phyloP scores from a whole-genome alignment of 2,329 filamentous ascomycete genomes.

The Endothia cerciana region DNA sequence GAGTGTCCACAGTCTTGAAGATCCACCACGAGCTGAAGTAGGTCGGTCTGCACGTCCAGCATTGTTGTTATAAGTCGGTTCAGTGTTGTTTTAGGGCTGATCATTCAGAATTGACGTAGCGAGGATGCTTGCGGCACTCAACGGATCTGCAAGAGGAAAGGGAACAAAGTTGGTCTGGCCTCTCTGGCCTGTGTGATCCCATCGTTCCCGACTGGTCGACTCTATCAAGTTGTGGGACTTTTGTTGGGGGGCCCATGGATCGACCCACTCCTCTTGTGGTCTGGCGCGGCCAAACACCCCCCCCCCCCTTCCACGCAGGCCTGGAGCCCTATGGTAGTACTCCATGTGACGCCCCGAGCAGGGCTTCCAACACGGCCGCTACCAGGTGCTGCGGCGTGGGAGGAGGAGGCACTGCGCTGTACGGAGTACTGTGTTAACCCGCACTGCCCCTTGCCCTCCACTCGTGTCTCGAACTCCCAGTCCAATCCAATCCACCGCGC shows the following conservation, averaged over 20 bases:
- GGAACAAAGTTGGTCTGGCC: slow-evolving; percentile 2
- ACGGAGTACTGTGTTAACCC: too few relatives aligned
- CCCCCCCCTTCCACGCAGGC: neutral
- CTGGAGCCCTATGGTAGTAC: neutral
- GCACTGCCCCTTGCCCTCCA: slow-evolving; percentile 9
- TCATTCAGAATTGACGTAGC: slow-evolving; percentile 5
- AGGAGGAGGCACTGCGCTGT: neutral
- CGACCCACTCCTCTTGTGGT: slow-evolving; percentile 2
- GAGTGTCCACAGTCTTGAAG: neutral
- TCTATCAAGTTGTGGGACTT: neutral
- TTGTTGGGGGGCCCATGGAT: slow-evolving; percentile 1
- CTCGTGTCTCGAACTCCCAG: slow-evolving; percentile 6
- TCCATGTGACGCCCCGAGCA: neutral
- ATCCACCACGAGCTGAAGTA: neutral
- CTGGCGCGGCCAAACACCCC: neutral
- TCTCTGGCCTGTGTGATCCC: slow-evolving; percentile 11
- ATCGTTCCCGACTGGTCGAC: slow-evolving; percentile 13
- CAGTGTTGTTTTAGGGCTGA: neutral
- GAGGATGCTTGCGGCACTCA: slow-evolving; percentile 15
- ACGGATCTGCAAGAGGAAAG: slow-evolving; percentile 16
- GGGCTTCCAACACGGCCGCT: neutral
- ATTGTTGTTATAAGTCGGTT: neutral
- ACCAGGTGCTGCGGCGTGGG: neutral
- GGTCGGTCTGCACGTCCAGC: neutral
- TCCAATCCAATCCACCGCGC: neutral